Base-by-base conservation (phyloP, 768 basidiomycete species). In the Plicaturopsis crispa region DNA sequence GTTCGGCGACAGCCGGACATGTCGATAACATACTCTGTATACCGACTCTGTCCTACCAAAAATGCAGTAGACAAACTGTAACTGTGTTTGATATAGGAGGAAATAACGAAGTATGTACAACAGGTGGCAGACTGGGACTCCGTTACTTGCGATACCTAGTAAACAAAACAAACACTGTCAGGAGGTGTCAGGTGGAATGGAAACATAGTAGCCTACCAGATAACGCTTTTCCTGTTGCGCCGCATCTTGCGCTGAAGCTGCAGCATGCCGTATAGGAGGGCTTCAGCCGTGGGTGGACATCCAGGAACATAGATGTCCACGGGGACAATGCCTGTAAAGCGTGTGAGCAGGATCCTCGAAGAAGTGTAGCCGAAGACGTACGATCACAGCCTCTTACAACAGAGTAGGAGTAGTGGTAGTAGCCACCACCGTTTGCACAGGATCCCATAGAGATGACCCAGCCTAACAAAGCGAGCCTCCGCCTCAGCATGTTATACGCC, bases 381-480 rank as follows among this genome's bases (percentile, higher is more conserved):
- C 96, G 80, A 69, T 99, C 96, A 59, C 94, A 98, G 12, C 96
- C 96, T 33, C 96, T 82, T 24, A 98, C 96, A 45, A 99, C 96
- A 20, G 93, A 92, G 64, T 99, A 99, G 19, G 94, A 96, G 61
- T 97, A 96, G 65, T 94, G 92, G 61, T 93, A 92, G 67, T 92
- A 93, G 12, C 91, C 92, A 40, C 92, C 91, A 21, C 96, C 96
- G 59, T 98, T 98, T 13, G 96, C 96, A 61, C 96, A 99, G 4
- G 94, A 97, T 33, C 96, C 96, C 96, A 99, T 98, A 18, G 94
- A 98, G 55, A 99, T 86, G 41, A 99, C 96, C 96, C 96, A 99
- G 54, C 94, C 86, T 79, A 40, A 26, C 16, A 39, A 41, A 31
- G 20, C 35, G 35, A 44, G 23, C 11, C 10, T 19, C 12, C 23